These are phyloP conservation scores for Termitomyces sp. DNA, from an alignment of 768 basidiomycete genomes.

Conservation along the genomic window DNA sequence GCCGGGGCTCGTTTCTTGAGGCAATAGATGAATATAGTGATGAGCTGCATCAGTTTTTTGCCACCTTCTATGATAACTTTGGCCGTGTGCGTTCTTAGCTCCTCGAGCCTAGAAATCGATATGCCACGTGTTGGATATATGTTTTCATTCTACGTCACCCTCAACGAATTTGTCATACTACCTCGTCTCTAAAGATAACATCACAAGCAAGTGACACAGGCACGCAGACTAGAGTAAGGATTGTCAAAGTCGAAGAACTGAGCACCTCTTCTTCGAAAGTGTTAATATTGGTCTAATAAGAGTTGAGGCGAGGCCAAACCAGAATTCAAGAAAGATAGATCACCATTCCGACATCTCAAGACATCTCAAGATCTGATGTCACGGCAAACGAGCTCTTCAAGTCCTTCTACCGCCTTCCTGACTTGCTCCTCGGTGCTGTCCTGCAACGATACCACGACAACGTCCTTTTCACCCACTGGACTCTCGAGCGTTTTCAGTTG, in stretches of 20 bases:
- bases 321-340: neutral
- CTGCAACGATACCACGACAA: conserved; percentile 55
- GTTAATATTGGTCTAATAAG: neutral
- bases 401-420: conserved; percentile 32
- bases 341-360: neutral
- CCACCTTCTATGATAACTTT: conserved; percentile 22
- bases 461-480: conserved; percentile 61
- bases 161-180: no score
- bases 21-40: conserved; percentile 23
- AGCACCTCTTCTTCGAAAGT: neutral
- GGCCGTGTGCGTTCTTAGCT: conserved; percentile 18
- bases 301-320: neutral
- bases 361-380: neutral
- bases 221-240: neutral
- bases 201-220: neutral
- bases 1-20: conserved; percentile 12
- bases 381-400: conserved; percentile 21
- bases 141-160: neutral
- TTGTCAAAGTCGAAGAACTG: no score
- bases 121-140: conserved; percentile 20
- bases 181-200: neutral
- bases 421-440: conserved; percentile 55
- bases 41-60: conserved; percentile 25
- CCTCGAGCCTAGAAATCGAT: conserved; percentile 19
- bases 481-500: conserved; percentile 69